Evolutionary conservation across 257 asterid species (phyloP).

Genomic region (Solanum sitiens): DNA sequence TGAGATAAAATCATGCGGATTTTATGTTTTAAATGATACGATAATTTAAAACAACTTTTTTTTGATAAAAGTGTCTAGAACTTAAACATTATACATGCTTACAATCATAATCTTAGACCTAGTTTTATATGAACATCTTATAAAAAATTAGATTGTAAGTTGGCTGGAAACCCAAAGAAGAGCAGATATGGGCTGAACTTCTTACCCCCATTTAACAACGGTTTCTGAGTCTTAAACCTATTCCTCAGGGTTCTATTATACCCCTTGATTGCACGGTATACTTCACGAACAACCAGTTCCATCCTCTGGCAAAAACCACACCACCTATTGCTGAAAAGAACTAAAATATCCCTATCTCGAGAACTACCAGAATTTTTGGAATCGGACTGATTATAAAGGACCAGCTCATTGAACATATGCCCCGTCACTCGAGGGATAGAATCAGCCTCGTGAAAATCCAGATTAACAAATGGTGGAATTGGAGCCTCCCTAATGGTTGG

Average conservation of each 20-base stretch:
- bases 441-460: constrained; percentile 76
- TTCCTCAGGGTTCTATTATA: constrained; percentile 31
- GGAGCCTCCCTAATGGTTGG: constrained; percentile 44
- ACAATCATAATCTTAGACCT: neutral
- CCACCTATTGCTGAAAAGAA: constrained; percentile 81
- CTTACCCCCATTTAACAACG: constrained; percentile 33
- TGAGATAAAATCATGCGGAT: neutral
- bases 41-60: neutral
- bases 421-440: constrained; percentile 65
- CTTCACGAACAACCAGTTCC: constrained; percentile 95
- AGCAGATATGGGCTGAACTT: constrained; percentile 6
- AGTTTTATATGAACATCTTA: neutral
- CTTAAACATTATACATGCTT: neutral
- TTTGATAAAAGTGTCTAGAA: neutral
- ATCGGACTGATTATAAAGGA: constrained; percentile 46
- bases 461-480: constrained; percentile 84
- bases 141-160: neutral
- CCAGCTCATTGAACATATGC: constrained; percentile 57
- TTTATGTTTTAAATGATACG: neutral
- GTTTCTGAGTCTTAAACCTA: constrained; percentile 36
- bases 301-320: constrained; percentile 97
- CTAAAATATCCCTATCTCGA: constrained; percentile 52
- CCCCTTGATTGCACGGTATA: constrained; percentile 52
- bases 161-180: neutral
- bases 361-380: constrained; percentile 25